These are phyloP conservation scores for Exophiala spinifera DNA, from an alignment of 2,329 filamentous ascomycete genomes.

Conservation along the genomic window DNA sequence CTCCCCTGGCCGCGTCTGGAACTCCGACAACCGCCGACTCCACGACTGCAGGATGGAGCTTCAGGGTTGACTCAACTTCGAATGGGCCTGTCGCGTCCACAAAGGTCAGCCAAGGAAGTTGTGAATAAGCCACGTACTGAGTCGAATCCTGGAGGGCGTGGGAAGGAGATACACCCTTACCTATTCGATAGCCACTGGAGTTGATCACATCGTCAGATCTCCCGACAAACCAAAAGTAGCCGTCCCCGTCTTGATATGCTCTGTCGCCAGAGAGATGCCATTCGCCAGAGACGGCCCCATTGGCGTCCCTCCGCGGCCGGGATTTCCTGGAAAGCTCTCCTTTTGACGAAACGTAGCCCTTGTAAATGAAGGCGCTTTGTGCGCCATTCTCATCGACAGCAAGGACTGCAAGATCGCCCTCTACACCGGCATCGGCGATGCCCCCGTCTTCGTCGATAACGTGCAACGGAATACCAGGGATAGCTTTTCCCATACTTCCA, in stretches of 20 bases:
- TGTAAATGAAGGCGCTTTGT: slow-evolving; percentile 12
- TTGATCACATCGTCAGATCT: slow-evolving; percentile 40
- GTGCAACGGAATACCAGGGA: slow-evolving; percentile 36
- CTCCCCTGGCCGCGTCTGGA: slow-evolving; percentile 35
- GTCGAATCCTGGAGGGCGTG: background rate
- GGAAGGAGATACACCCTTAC: no score
- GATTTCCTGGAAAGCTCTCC: background rate
- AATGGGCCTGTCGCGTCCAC: slow-evolving; percentile 36
- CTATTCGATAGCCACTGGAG: slow-evolving; percentile 37
- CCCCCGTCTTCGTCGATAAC: slow-evolving; percentile 34
- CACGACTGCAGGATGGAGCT: slow-evolving; percentile 38
- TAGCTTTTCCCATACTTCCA: slow-evolving; percentile 39
- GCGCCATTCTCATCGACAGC: background rate
- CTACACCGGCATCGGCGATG: slow-evolving; percentile 28
- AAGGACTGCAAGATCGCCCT: slow-evolving; percentile 38
- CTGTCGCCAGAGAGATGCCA: slow-evolving; percentile 40
- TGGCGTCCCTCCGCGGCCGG: background rate
- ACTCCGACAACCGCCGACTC: slow-evolving; percentile 41
- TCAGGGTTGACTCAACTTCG: slow-evolving; percentile 42
- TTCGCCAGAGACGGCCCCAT: background rate
- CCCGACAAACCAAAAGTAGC: slow-evolving; percentile 37
- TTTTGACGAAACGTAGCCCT: slow-evolving; percentile 15
- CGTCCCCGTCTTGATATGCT: slow-evolving; percentile 32
- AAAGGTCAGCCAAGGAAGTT: no score
- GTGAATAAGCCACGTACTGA: no score